Percentiles rank a stretch among this genome's conserved stretches.
Conservation (phyloP, 805 yeast genomes). For the Candida nanaspora region DNA sequence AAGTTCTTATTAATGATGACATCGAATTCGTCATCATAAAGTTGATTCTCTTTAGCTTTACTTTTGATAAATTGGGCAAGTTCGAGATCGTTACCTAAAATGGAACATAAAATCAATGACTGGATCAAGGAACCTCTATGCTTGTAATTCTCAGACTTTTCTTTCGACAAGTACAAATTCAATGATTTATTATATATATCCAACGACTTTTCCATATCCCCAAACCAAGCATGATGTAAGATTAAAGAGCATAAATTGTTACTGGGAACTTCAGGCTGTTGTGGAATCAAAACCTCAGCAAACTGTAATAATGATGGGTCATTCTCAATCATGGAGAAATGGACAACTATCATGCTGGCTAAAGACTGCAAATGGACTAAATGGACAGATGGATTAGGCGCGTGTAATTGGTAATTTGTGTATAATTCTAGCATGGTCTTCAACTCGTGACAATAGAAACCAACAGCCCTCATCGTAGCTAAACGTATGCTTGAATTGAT, state of each 20-base stretch:
- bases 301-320: constrained; percentile 9
- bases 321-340: constrained; percentile 13
- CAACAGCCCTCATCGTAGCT: constrained; percentile 14
- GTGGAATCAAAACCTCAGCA: constrained; percentile 23
- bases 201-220: constrained; percentile 20
- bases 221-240: constrained; percentile 21
- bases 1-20: constrained; percentile 16
- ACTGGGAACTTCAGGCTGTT: constrained; percentile 17
- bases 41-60: constrained; percentile 19
- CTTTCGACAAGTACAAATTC: constrained; percentile 10
- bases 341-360: constrained; percentile 16
- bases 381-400: constrained; percentile 16
- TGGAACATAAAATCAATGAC: constrained; percentile 18
- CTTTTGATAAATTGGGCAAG: constrained; percentile 24
- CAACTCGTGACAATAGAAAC: constrained; percentile 17
- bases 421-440: constrained; percentile 14
- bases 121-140: constrained; percentile 19
- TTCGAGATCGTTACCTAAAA: constrained; percentile 21
- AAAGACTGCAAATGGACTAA: constrained; percentile 14
- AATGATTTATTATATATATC: constrained; percentile 25
- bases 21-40: constrained; percentile 17
- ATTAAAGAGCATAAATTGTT: constrained; percentile 18
- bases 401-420: constrained; percentile 16
- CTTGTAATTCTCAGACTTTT: constrained; percentile 6
- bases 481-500: constrained; percentile 3